Evolutionary conservation across 2,329 filamentous ascomycete genomes (phyloP).

Genomic region (Microcyclospora tardicrescens): DNA sequence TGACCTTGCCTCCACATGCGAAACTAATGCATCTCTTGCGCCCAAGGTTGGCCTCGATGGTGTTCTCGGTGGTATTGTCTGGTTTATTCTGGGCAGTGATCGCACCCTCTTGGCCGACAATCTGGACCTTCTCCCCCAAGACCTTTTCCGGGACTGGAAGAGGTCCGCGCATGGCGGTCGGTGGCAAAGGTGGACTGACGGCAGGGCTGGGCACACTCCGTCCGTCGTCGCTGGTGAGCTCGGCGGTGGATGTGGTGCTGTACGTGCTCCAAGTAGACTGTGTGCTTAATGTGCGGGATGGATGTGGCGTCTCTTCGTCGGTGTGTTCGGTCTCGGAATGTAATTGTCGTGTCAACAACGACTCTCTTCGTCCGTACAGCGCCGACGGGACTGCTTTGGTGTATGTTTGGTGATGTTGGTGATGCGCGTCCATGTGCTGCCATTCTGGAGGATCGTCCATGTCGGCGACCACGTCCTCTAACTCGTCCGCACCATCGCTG

Average conservation of each 20-base stretch:
- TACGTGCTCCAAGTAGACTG: slow-evolving; percentile 66
- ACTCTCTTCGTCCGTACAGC: slow-evolving; percentile 50
- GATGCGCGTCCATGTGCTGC: slow-evolving; percentile 3
- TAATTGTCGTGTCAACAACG: slow-evolving; percentile 76
- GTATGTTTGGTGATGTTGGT: slow-evolving; percentile 32
- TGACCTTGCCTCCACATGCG: slow-evolving; percentile 60
- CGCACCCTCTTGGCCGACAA: slow-evolving; percentile 24
- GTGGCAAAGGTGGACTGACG: slow-evolving; percentile 69
- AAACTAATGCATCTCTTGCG: slow-evolving; percentile 89
- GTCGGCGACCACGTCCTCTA: slow-evolving; percentile 57
- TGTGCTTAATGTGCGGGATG: slow-evolving; percentile 33
- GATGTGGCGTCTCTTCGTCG: slow-evolving; percentile 25
- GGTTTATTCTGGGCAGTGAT: slow-evolving; percentile 12
- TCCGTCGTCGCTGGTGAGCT: slow-evolving; percentile 79
- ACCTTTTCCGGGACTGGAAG: slow-evolving; percentile 27
- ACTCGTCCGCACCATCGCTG: slow-evolving; percentile 16
- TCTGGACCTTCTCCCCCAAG: slow-evolving; percentile 24
- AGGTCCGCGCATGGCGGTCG: slow-evolving; percentile 33
- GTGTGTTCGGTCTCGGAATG: slow-evolving; percentile 38
- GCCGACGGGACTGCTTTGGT: slow-evolving; percentile 34
- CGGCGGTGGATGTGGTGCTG: slow-evolving; percentile 71
- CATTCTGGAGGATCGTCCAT: slow-evolving; percentile 76
- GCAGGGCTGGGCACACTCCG: slow-evolving; percentile 68
- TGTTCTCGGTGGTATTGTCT: slow-evolving; percentile 31
- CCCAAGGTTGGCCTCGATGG: slow-evolving; percentile 50